Evolutionary conservation across 768 basidiomycete genomes (phyloP), one percentile per base, ranked within the genome.

Genomic region (Rhodotorula toruloides): DNA sequence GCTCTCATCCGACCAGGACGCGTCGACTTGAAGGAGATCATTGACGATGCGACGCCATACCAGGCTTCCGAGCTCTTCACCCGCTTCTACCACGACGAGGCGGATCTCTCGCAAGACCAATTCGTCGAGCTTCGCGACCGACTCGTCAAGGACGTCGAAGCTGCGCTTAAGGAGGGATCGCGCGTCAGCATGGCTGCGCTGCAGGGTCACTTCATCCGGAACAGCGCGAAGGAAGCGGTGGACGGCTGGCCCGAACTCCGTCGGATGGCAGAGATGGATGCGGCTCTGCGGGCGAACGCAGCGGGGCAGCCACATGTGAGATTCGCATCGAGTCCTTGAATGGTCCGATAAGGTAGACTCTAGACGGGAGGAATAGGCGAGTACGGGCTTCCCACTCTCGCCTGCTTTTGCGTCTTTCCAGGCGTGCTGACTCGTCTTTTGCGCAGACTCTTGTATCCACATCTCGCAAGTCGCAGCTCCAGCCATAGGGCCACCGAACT

Each of bases 1-100:
- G 96, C 94, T 0, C 84, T 99, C 52, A 90, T 98, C 75, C 86
- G 96, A 56, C 94, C 96, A 1, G 96, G 96, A 25, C 85, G 96
- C 16, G 93, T 99, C 48, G 96, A 99, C 77, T 77, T 97, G 52
- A 82, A 85, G 34, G 84, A 89, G 71, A 78, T 88, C 43, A 83
- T 99, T 54, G 91, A 87, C 77, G 90, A 99, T 73, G 90, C 96
- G 9, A 86, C 84, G 32, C 85, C 91, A 1, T 78, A 80, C 56
- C 96, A 99, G 77, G 90, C 89, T 22, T 80, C 80, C 62, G 81
- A 79, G 31, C 82, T 98, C 10, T 97, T 92, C 78, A 81, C 84
- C 32, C 84, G 84, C 50, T 99, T 99, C 79, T 99, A 97, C 73
- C 83, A 72, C 22, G 80, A 81, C 58, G 77, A 74, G 27, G 79